A percentile compares a stretch with the other conserved stretches of the same genome.
Evolutionary conservation across 1,139 yeast species (phyloP).

Genomic region (Saccharomyces pastorianus): DNA sequence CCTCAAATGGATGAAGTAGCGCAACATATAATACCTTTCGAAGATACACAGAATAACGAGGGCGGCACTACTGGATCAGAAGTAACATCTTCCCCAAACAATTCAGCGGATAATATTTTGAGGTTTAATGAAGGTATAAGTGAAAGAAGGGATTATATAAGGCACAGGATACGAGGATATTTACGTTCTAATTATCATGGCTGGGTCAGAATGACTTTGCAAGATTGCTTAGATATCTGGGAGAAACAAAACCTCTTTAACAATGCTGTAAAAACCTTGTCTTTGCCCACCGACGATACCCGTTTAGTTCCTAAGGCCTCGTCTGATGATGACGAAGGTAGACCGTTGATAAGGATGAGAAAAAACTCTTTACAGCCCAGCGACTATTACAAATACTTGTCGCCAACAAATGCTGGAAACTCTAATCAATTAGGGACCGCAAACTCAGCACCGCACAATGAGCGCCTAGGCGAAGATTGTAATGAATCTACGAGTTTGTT

Average conservation of each 20-base stretch:
- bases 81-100: neutral
- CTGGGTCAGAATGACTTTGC: conserved; percentile 23
- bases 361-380: conserved; percentile 7
- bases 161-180: conserved; percentile 19
- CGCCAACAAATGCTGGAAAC: neutral
- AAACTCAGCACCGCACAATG: neutral
- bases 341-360: conserved; percentile 6
- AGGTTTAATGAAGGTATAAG: conserved; percentile 14
- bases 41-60: neutral
- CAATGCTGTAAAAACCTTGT: neutral
- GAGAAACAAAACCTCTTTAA: conserved; percentile 16
- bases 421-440: neutral
- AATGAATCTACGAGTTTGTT: neutral
- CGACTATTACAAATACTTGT: neutral
- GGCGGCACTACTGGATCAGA: neutral
- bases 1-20: neutral
- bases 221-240: conserved; percentile 27
- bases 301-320: neutral
- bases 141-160: conserved; percentile 15
- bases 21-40: neutral
- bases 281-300: neutral
- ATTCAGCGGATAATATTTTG: conserved; percentile 9
- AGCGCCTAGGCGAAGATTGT: neutral
- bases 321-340: neutral
- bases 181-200: conserved; percentile 22